Conservation (phyloP, 768 basidiomycete species). For the Ramaria sp. region DNA sequence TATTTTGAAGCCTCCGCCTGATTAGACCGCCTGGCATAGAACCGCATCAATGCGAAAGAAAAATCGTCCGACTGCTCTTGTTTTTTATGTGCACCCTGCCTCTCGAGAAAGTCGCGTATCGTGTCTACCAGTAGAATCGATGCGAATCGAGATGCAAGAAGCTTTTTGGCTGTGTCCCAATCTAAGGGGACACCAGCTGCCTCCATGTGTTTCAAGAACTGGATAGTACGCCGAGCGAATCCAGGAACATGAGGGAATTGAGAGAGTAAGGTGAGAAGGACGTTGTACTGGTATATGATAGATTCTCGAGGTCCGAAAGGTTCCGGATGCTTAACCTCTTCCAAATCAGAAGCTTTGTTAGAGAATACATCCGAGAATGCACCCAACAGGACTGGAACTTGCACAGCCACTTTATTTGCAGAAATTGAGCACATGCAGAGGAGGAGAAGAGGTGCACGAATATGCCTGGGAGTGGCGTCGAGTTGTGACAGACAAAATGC, state of each 20-base stretch:
- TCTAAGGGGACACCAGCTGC: not conserved
- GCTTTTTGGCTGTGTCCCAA: not conserved
- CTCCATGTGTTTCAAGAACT: slow-evolving; percentile 1
- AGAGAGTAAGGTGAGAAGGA: slow-evolving; percentile 4
- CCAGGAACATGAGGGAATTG: not conserved
- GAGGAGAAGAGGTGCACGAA: not conserved
- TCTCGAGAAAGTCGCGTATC: not conserved
- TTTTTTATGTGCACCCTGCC: not conserved
- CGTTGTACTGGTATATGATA: slow-evolving; percentile 4
- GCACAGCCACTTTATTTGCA: not conserved
- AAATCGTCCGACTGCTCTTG: not conserved
- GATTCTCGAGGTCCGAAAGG: not conserved
- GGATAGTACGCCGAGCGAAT: not conserved
- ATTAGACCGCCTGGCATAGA: not conserved
- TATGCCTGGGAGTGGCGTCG: not conserved
- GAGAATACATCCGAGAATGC: slow-evolving; percentile 1
- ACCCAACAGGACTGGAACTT: not conserved
- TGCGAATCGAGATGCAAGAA: not conserved
- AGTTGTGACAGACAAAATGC: not conserved
- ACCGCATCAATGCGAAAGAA: not conserved
- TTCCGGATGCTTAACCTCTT: not conserved
- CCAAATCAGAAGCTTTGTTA: not conserved
- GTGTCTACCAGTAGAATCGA: not conserved
- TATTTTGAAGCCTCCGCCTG: not conserved
- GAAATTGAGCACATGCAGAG: slow-evolving; percentile 4